Percentiles rank a stretch among this genome's conserved stretches.
Evolutionary conservation across 1,284 basidiomycete genomes (phyloP).

Genomic region (Rhodotorula sp.): DNA sequence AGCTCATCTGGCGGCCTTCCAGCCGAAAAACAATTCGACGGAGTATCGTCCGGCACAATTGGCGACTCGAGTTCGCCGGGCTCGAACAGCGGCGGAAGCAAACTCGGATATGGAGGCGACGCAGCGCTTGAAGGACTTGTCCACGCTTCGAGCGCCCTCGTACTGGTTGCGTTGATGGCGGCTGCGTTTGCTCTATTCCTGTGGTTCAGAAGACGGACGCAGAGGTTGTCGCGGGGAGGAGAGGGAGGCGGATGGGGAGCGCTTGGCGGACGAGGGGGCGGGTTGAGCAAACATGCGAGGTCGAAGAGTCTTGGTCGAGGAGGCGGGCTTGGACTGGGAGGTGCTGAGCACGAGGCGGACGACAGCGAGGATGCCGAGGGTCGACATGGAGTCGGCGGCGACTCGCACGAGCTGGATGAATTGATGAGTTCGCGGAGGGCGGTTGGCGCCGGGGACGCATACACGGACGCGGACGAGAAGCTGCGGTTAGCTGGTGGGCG

Average conservation of each 20-base stretch:
- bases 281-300: conserved; percentile 50
- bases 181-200: conserved; percentile 68
- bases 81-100: not conserved
- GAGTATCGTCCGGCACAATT: conserved; percentile 45
- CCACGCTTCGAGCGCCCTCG: conserved; percentile 80
- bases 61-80: conserved; percentile 47
- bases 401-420: conserved; percentile 39
- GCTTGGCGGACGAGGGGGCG: not conserved
- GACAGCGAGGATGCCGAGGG: conserved; percentile 3
- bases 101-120: not conserved
- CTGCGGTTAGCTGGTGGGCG: conserved; percentile 40
- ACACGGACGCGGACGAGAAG: conserved; percentile 36
- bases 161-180: conserved; percentile 73
- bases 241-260: conserved; percentile 58
- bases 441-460: conserved; percentile 41
- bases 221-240: conserved; percentile 46
- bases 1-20: conserved; percentile 42
- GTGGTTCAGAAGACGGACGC: conserved; percentile 58
- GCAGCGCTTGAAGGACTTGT: conserved; percentile 66
- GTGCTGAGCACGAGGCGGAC: not conserved
- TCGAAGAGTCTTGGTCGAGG: conserved; percentile 45
- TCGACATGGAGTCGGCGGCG: conserved; percentile 16
- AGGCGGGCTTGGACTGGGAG: conserved; percentile 15
- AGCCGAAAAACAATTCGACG: conserved; percentile 44
- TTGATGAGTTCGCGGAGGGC: conserved; percentile 29